phyloP scores from a whole-genome alignment of 2,329 filamentous ascomycete genomes.

The Pseudogymnoascus sp. region DNA sequence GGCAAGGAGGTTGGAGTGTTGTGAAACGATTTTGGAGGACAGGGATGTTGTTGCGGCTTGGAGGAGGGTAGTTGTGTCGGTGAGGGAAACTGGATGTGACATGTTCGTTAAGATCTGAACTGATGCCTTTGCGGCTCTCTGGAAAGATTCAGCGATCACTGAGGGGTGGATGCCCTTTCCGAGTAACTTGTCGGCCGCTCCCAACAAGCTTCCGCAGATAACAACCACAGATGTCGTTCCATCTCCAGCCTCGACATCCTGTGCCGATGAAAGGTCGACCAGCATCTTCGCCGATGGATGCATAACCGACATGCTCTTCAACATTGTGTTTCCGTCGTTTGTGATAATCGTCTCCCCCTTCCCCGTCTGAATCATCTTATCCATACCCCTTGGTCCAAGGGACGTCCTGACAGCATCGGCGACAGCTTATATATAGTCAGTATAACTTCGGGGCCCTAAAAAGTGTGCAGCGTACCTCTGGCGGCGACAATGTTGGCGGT shows the following conservation, averaged over 20 bases:
- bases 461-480: slow-evolving; percentile 57
- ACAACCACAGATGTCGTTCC: slow-evolving; percentile 98
- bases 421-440: slow-evolving; percentile 57
- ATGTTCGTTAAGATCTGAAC: slow-evolving; percentile 90
- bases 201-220: slow-evolving; percentile 89
- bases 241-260: slow-evolving; percentile 97
- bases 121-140: slow-evolving; percentile 82
- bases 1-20: slow-evolving; percentile 91
- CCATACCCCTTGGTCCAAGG: slow-evolving; percentile 80
- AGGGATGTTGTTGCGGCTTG: slow-evolving; percentile 96
- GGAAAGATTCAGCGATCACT: slow-evolving; percentile 95
- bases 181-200: slow-evolving; percentile 85
- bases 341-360: slow-evolving; percentile 98
- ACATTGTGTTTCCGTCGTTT: slow-evolving; percentile 98
- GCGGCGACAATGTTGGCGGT: slow-evolving; percentile 96
- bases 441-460: slow-evolving; percentile 18
- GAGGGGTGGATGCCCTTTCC: slow-evolving; percentile 95
- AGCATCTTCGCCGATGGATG: slow-evolving; percentile 99
- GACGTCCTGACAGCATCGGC: slow-evolving; percentile 97
- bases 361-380: slow-evolving; percentile 70
- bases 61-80: slow-evolving; percentile 81
- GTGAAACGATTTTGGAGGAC: slow-evolving; percentile 96
- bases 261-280: slow-evolving; percentile 91
- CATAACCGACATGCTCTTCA: slow-evolving; percentile 98
- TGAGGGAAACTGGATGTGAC: slow-evolving; percentile 86